Base-by-base conservation (phyloP, 805 yeast species). In the Candida corydali region DNA sequence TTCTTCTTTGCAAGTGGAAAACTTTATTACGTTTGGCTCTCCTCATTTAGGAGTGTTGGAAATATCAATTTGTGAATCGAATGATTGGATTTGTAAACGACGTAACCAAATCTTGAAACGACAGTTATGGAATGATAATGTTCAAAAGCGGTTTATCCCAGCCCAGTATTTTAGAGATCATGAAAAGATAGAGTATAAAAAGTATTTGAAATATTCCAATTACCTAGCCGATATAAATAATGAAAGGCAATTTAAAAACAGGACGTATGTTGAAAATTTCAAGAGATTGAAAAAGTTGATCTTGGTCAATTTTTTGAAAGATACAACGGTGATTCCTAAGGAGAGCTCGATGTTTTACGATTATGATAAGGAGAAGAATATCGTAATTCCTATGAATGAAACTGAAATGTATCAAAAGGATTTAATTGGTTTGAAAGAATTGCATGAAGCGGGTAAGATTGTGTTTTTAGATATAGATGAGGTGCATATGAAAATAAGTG, bases 91-190 rank as follows among this genome's bases (percentile, higher is more conserved):
- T 0, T 83, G 93, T 47, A 57, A 68, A 40, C 59, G 61, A 23
- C 63, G 77, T 37, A 83, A 84, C 50, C 61, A 54, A 19, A 25
- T 80, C 1, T 52, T 85, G 41, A 79, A 72, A 52, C 57, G 56
- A 27, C 86, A 80, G 44, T 75, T 84, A 1, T 85, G 86, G 78
- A 57, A 63, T 19, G 62, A 62, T 4, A 63, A 63, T 5, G 65
- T 82, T 0, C 94, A 85, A 51, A 65, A 65, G 7, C 54, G 70
- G 3, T 56, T 82, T 1, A 61, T 85, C 0, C 80, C 86, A 6
- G 93, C 94, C 0, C 93, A 84, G 50, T 86, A 82, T 51, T 85
- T 78, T 55, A 65, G 94, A 41, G 84, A 82, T 51, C 74, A 77
- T 2, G 7, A 12, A 24, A 22, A 31, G 4, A 49, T 50, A 11